These are phyloP conservation scores for Trametes elegans DNA, from an alignment of 768 basidiomycete species.

Conservation along the genomic window DNA sequence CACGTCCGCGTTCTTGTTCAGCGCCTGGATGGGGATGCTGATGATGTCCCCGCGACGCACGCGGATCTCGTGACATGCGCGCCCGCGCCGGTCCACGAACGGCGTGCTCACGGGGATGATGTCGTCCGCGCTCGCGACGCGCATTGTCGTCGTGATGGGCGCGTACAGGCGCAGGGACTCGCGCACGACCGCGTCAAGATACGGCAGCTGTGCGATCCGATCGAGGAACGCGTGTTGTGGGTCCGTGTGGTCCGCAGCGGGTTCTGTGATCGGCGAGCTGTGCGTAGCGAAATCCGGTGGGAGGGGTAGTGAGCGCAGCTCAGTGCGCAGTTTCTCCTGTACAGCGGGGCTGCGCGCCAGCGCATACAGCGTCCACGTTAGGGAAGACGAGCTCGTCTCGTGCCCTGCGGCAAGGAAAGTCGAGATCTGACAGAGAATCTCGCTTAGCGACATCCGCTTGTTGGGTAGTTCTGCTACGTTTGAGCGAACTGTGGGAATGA, in stretches of 20 bases:
- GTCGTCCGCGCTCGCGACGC: slow-evolving; percentile 46
- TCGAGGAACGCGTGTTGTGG: slow-evolving; percentile 19
- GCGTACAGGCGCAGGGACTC: slow-evolving; percentile 55
- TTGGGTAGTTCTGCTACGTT: slow-evolving; percentile 46
- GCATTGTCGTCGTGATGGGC: slow-evolving; percentile 59
- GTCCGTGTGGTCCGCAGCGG: not conserved
- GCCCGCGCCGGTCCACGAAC: slow-evolving; percentile 27
- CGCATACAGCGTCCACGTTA: slow-evolving; percentile 63
- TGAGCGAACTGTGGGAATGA: slow-evolving; percentile 48
- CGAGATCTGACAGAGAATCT: slow-evolving; percentile 60
- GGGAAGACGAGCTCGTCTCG: slow-evolving; percentile 56
- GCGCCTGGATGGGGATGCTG: slow-evolving; percentile 55
- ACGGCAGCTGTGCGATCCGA: slow-evolving; percentile 34
- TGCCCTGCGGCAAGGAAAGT: slow-evolving; percentile 66
- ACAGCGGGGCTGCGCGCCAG: slow-evolving; percentile 44
- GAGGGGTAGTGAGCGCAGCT: slow-evolving; percentile 34
- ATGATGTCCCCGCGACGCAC: slow-evolving; percentile 49
- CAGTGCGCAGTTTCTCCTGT: slow-evolving; percentile 49
- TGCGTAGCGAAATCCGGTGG: not conserved
- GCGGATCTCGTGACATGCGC: slow-evolving; percentile 13
- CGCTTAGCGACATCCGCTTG: slow-evolving; percentile 53
- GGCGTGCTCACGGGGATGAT: slow-evolving; percentile 47
- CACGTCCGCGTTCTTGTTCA: slow-evolving; percentile 51
- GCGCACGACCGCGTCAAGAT: slow-evolving; percentile 61
- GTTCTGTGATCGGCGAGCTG: not conserved